Evolutionary conservation across 768 basidiomycete species (phyloP), one percentile per base, ranked within the genome.

Genomic region (Lentinula sp.): DNA sequence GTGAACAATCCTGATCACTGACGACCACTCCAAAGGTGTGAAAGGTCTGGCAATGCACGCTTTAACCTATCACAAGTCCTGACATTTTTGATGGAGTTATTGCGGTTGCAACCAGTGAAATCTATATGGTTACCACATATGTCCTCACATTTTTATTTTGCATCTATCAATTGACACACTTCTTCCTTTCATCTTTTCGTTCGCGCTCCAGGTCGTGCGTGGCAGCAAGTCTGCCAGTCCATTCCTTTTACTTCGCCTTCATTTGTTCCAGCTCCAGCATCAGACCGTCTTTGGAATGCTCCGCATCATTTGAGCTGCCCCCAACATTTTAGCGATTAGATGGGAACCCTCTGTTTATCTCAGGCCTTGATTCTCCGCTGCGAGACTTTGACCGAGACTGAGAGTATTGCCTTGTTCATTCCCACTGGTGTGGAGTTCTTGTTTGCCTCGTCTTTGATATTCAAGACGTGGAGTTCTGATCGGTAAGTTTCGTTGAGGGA

Each of bases 301-400:
- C 34, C 49, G 46, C 6, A 13, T 59, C 6, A 18, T 45, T 49
- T 34, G 10, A 35, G 16, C 5, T 43, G 45, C 31, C 32, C 34
- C 21, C 21, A 23, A 59, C 16, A 39, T 35, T 18, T 48, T 23
- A 42, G 13, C 23, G 13, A 39, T 35, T 60, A 60, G 59, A 81
- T 80, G 80, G 77, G 72, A 74, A 78, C 80, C 61, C 74, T 84
- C 67, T 93, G 90, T 73, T 75, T 92, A 63, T 91, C 91, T 34
- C 74, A 82, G 40, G 82, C 85, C 61, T 73, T 87, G 43, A 88
- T 84, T 64, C 82, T 93, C 64, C 90, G 90, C 62, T 93, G 90
- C 69, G 71, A 80, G 63, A 76, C 79, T 48, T 77, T 88, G 61
- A 74, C 77, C 56, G 67, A 61, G 52, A 65, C 74, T 72, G 32